A percentile compares a stretch with the other conserved stretches of the same genome.
phyloP scores from a whole-genome alignment of 805 yeast genomes.

The Metschnikowia cubensis region DNA sequence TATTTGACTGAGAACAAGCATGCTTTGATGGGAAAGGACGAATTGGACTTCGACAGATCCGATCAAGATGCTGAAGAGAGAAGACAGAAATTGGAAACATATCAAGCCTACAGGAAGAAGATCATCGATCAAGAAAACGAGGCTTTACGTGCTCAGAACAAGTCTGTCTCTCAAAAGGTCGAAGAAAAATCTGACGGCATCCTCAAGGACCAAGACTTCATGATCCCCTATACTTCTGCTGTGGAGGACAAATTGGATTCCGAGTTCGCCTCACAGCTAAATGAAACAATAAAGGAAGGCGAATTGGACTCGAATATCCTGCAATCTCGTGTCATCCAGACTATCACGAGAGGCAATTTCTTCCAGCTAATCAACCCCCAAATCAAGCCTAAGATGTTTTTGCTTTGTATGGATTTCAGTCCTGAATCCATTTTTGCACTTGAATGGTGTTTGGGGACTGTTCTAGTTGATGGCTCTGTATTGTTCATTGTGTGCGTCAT shows the following conservation, averaged over 20 bases:
- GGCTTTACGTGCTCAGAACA: constrained; percentile 14
- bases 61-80: constrained; percentile 49
- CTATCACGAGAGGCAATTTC: constrained; percentile 66
- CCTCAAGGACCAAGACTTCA: constrained; percentile 24
- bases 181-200: constrained; percentile 11
- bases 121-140: constrained; percentile 57
- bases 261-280: constrained; percentile 51
- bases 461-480: constrained; percentile 77
- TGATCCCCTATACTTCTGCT: constrained; percentile 67
- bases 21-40: constrained; percentile 39
- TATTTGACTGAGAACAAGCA: constrained; percentile 35
- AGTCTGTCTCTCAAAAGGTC: constrained; percentile 6
- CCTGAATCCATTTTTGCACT: constrained; percentile 80
- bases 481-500: constrained; percentile 65
- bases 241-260: constrained; percentile 61
- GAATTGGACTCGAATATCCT: constrained; percentile 49
- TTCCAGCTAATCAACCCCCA: constrained; percentile 47
- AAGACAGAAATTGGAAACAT: constrained; percentile 51
- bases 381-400: constrained; percentile 53
- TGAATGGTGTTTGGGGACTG: constrained; percentile 85
- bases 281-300: constrained; percentile 52
- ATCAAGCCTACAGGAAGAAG: constrained; percentile 54
- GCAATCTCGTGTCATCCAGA: constrained; percentile 60
- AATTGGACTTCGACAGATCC: constrained; percentile 37
- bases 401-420: constrained; percentile 77